Conservation (phyloP, 176 grass and related monocot species). For the Phoenix dactylifera region DNA sequence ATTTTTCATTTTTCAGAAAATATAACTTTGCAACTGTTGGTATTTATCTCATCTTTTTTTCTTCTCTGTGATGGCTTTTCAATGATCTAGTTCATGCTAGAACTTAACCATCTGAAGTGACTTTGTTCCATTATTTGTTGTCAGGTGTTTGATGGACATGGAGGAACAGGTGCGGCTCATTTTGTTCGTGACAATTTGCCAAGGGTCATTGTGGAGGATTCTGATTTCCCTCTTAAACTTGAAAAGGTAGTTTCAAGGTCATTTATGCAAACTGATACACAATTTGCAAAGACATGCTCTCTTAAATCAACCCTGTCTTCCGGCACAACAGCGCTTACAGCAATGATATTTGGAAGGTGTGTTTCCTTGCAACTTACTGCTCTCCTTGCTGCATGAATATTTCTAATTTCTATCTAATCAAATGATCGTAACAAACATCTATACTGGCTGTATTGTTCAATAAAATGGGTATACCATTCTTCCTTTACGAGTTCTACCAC, state of each 20-base stretch:
- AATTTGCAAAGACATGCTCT: slow-evolving; percentile 69
- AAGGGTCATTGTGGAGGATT: slow-evolving; percentile 76
- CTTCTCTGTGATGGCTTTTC: background rate
- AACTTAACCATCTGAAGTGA: too few species aligned
- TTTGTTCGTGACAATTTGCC: slow-evolving; percentile 98
- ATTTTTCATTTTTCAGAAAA: too few species aligned
- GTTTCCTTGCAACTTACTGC: background rate
- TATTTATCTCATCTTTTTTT: too few species aligned
- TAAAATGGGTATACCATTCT: too few species aligned
- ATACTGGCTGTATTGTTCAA: too few species aligned
- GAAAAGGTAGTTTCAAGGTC: slow-evolving; percentile 72
- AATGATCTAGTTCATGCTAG: background rate
- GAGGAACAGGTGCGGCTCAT: slow-evolving; percentile 81
- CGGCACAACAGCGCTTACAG: slow-evolving; percentile 74
- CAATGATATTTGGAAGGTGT: slow-evolving; percentile 93
- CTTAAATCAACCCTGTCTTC: slow-evolving; percentile 35
- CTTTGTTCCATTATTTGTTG: too few species aligned
- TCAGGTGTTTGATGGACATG: slow-evolving; percentile 96
- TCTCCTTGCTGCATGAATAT: background rate
- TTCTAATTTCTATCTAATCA: too few species aligned
- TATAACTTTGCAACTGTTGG: too few species aligned
- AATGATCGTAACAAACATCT: too few species aligned
- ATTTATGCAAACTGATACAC: slow-evolving; percentile 68
- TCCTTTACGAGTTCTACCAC: too few species aligned
- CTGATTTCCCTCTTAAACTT: slow-evolving; percentile 83